Evolutionary conservation across 208 protist genomes (phyloP).

Genomic region (Wallacemonas sp.): DNA sequence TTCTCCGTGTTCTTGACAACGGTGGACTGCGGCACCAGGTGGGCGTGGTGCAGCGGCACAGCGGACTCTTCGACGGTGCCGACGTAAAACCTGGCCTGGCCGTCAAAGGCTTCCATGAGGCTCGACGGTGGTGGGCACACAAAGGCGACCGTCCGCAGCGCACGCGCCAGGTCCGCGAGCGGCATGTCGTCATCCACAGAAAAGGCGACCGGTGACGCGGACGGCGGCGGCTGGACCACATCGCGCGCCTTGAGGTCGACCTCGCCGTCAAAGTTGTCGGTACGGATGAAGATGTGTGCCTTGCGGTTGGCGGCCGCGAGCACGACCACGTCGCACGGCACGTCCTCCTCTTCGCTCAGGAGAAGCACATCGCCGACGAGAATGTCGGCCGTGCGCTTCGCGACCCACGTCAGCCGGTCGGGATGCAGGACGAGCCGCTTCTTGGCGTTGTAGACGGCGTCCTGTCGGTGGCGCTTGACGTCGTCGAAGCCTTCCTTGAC

Average conservation of each 20-base stretch:
- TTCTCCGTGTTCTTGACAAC: slow-evolving; percentile 83
- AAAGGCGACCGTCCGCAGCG: slow-evolving; percentile 32
- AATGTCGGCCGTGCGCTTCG: slow-evolving; percentile 55
- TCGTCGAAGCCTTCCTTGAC: slow-evolving; percentile 96
- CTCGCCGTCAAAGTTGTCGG: slow-evolving; percentile 95
- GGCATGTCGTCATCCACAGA: slow-evolving; percentile 26
- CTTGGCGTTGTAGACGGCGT: slow-evolving; percentile 76
- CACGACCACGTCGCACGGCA: slow-evolving; percentile 93
- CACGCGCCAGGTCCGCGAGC: slow-evolving; percentile 15
- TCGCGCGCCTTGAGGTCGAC: slow-evolving; percentile 92
- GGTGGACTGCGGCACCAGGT: slow-evolving; percentile 90
- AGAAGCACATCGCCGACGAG: slow-evolving; percentile 87
- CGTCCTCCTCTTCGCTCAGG: slow-evolving; percentile 70
- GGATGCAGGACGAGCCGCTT: slow-evolving; percentile 42
- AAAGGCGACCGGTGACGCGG: slow-evolving; percentile 7
- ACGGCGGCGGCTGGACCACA: slow-evolving; percentile 34
- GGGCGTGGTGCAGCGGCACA: slow-evolving; percentile 54
- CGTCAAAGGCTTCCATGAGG: slow-evolving; percentile 92
- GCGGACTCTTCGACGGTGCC: neutral
- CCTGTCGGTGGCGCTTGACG: slow-evolving; percentile 81
- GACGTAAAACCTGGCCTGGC: slow-evolving; percentile 34
- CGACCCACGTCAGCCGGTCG: slow-evolving; percentile 18
- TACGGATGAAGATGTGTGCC: slow-evolving; percentile 82
- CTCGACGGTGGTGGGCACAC: slow-evolving; percentile 72
- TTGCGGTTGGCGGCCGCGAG: slow-evolving; percentile 42